These are phyloP conservation scores for Chlorophyllum brunneum DNA, from an alignment of 768 basidiomycete species.

Conservation along the genomic window DNA sequence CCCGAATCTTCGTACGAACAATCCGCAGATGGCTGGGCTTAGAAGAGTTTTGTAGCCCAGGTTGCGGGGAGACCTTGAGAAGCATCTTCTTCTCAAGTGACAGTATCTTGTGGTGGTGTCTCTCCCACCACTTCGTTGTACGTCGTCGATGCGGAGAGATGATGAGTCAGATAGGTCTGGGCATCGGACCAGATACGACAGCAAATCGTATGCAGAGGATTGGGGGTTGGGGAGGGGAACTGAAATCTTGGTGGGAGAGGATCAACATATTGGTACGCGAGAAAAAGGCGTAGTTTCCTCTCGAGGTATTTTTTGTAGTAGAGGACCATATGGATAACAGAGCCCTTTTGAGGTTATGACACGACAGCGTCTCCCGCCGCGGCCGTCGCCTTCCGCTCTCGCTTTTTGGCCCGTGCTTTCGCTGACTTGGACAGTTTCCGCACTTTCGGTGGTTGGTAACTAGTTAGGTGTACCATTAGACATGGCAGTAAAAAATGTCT, in stretches of 20 bases:
- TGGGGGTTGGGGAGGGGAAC: slow-evolving; percentile 46
- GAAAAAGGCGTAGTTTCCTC: too few relatives aligned
- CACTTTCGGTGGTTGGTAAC: slow-evolving; percentile 51
- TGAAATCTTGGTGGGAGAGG: slow-evolving; percentile 35
- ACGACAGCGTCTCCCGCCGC: too few relatives aligned
- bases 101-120: slow-evolving; percentile 51
- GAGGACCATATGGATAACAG: background rate
- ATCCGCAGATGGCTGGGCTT: slow-evolving; percentile 39
- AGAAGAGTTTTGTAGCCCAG: slow-evolving; percentile 39
- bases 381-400: slow-evolving; percentile 26
- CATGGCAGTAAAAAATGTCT: background rate
- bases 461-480: slow-evolving; percentile 21
- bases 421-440: slow-evolving; percentile 59
- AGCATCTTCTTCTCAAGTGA: slow-evolving; percentile 43
- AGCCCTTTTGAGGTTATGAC: too few relatives aligned
- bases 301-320: background rate
- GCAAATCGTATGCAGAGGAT: slow-evolving; percentile 41
- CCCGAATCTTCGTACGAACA: slow-evolving; percentile 53
- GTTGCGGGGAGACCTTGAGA: slow-evolving; percentile 39
- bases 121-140: slow-evolving; percentile 34
- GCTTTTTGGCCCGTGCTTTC: slow-evolving; percentile 48
- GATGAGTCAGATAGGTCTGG: slow-evolving; percentile 31
- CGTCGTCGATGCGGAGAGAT: slow-evolving; percentile 23
- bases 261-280: slow-evolving; percentile 27
- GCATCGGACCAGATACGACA: slow-evolving; percentile 23